These are phyloP conservation scores for Verticillium nubilum DNA, from an alignment of 2,329 filamentous ascomycete species.

Conservation along the genomic window DNA sequence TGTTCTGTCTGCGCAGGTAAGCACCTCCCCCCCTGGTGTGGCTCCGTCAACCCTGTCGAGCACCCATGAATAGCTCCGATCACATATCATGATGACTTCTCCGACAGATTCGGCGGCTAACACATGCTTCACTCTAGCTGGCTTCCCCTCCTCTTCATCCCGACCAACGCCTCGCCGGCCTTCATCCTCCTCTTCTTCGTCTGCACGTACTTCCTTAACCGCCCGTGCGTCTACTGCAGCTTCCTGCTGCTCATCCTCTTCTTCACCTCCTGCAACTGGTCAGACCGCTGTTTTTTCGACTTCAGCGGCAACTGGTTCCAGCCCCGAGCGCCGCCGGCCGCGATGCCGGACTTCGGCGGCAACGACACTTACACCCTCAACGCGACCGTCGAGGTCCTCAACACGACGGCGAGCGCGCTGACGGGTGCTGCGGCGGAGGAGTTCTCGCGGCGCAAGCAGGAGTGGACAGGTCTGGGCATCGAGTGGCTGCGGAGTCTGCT, in stretches of 20 bases:
- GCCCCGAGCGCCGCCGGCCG: slow-evolving; percentile 51
- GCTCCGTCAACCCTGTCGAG: slow-evolving; percentile 1
- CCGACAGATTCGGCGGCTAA: not conserved
- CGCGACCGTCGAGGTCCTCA: slow-evolving; percentile 51
- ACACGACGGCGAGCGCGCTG: slow-evolving; percentile 65
- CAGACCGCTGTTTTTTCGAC: slow-evolving; percentile 88
- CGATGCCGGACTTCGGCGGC: slow-evolving; percentile 18
- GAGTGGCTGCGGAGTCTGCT: slow-evolving; percentile 83
- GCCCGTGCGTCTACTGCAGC: slow-evolving; percentile 96
- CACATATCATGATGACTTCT: not conserved
- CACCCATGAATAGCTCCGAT: not conserved
- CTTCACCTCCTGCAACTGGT: slow-evolving; percentile 85
- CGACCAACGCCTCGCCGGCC: slow-evolving; percentile 76
- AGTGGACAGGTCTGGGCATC: slow-evolving; percentile 72
- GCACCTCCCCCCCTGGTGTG: slow-evolving; percentile 1
- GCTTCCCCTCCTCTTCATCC: slow-evolving; percentile 83
- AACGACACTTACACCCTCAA: slow-evolving; percentile 32
- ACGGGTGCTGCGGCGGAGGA: slow-evolving; percentile 63
- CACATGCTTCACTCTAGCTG: slow-evolving; percentile 46
- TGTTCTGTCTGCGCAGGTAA: slow-evolving; percentile 61
- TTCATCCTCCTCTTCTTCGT: slow-evolving; percentile 87
- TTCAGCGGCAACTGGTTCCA: slow-evolving; percentile 90
- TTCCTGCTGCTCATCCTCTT: slow-evolving; percentile 93
- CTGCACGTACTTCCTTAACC: slow-evolving; percentile 92
- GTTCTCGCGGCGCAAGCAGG: slow-evolving; percentile 45